Evolutionary conservation across 495 filamentous ascomycete species (phyloP).

Genomic region (Platismatia glauca): DNA sequence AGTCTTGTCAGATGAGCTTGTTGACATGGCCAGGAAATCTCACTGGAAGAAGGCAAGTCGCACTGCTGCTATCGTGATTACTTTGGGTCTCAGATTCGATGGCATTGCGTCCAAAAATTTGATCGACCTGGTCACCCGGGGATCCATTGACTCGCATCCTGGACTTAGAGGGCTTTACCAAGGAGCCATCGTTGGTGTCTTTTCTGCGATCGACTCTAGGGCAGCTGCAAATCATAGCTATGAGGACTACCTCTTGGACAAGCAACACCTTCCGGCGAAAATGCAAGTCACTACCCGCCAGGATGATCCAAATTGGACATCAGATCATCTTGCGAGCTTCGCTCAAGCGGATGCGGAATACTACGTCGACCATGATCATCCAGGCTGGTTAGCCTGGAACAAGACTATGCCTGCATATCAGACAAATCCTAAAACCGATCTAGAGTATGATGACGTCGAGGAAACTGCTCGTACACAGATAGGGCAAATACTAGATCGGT

Average conservation of each 20-base stretch:
- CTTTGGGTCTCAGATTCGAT: constrained; percentile 81
- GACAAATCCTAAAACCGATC: constrained; percentile 55
- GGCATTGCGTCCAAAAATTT: constrained; percentile 71
- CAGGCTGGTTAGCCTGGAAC: constrained; percentile 95
- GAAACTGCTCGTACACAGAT: constrained; percentile 67
- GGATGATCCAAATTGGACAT: constrained; percentile 68
- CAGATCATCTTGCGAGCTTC: constrained; percentile 69
- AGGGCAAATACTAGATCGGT: constrained; percentile 63
- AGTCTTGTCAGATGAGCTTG: constrained; percentile 68
- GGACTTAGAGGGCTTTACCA: constrained; percentile 73
- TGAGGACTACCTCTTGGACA: constrained; percentile 71
- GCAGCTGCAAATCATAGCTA: constrained; percentile 80
- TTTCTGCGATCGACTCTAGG: constrained; percentile 74
- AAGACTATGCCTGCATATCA: constrained; percentile 71
- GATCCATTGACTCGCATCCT: constrained; percentile 85
- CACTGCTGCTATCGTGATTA: constrained; percentile 79
- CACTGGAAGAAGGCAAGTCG: constrained; percentile 95
- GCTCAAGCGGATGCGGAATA: constrained; percentile 72
- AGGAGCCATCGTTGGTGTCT: constrained; percentile 68
- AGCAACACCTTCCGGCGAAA: constrained; percentile 65
- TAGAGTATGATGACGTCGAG: constrained; percentile 80
- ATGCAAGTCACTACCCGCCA: constrained; percentile 59
- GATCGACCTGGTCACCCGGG: constrained; percentile 72
- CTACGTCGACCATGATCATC: constrained; percentile 84
- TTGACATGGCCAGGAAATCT: constrained; percentile 62